phyloP scores from a whole-genome alignment of 2,329 filamentous ascomycete species.

The Neonectria hederae region DNA sequence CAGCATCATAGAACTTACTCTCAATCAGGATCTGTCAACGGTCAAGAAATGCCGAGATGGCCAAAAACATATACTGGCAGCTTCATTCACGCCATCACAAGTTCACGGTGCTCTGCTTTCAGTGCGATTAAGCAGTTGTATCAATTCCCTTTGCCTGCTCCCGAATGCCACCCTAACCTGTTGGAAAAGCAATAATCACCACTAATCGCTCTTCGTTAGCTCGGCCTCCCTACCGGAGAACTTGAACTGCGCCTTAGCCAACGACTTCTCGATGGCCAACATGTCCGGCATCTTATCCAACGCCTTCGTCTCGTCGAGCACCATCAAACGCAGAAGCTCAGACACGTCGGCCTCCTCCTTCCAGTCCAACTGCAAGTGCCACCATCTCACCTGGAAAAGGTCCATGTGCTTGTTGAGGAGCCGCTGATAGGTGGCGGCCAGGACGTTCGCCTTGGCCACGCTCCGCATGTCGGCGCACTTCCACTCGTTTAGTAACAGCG shows the following conservation, averaged over 20 bases:
- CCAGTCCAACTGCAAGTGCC: neutral
- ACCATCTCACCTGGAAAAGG: neutral
- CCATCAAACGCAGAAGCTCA: neutral
- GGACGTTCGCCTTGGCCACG: neutral
- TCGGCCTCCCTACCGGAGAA: neutral
- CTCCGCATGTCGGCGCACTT: neutral
- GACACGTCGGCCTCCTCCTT: neutral
- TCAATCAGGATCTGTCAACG: neutral
- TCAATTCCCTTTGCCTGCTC: neutral
- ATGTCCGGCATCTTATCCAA: neutral
- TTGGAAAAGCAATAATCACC: neutral
- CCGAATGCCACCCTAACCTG: neutral
- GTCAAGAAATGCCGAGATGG: too few relatives aligned
- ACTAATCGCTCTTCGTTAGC: neutral
- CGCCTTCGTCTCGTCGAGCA: neutral
- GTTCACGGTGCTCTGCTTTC: neutral
- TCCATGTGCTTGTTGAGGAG: neutral
- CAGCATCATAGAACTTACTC: neutral
- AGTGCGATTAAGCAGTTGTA: neutral
- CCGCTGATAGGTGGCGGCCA: too few relatives aligned
- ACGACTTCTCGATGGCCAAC: neutral
- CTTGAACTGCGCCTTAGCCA: neutral
- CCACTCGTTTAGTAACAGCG: neutral
- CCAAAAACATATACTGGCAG: too few relatives aligned
- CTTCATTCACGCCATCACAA: neutral